Base-by-base conservation (phyloP, 345 rosid species). In the Brassica juncea region DNA sequence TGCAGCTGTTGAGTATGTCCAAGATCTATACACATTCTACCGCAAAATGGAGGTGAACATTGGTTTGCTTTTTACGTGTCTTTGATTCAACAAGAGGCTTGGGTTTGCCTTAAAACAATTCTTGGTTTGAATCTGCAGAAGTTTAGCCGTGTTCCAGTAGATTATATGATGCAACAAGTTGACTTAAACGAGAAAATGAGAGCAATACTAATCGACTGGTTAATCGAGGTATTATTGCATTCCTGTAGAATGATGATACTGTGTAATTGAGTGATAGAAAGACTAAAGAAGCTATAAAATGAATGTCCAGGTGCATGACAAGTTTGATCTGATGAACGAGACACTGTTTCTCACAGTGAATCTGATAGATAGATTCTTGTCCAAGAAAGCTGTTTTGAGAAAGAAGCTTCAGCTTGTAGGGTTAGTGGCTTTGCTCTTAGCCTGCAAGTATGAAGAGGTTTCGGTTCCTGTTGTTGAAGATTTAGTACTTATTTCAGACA, bases 401-500 rank as follows among this genome's bases (percentile, higher is more conserved):
- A 94, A 90, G 87, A 94, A 88, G 84, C 93, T 94, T 82, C 98
- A 94, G 84, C 81, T 95, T 82, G 97, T 95, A 34, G 98, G 99
- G 0, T 66, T 95, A 75, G 97, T 93, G 23, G 98, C 99, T 47
- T 86, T 90, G 94, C 94, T 95, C 15, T 73, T 93, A 71, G 99
- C 99, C 6, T 95, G 98, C 89, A 95, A 95, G 81, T 95, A 95
- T 14, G 99, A 95, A 84, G 99, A 95, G 84, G 96, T 95, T 66
- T 86, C 96, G 0, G 96, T 95, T 70, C 99, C 98, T 31, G 85
- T 88, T 21, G 97, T 93, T 6, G 92, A 85, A 35, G 99, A 95
- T 82, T 77, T 95, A 64, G 86, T 95, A 67, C 87, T 91, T 28
- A 90, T 95, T 67, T 93, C 99, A 3, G 99, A 95, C 73, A 95